Evolutionary conservation across 2,329 filamentous ascomycete species (phyloP).

Genomic region (Sphaerulina vaccinii): DNA sequence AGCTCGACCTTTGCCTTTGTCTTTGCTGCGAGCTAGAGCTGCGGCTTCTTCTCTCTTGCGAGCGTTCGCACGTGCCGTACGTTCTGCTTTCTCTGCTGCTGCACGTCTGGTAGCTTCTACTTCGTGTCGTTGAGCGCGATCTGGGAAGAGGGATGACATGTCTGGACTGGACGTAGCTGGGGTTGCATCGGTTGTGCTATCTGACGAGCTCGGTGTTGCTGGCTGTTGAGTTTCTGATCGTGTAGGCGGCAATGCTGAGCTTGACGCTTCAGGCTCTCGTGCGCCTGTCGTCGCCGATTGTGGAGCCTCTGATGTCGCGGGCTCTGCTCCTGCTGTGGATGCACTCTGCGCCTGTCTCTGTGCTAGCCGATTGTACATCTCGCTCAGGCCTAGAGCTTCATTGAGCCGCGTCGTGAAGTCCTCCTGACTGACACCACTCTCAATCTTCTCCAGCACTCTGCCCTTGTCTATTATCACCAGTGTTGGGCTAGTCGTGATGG

Average conservation of each 20-base stretch:
- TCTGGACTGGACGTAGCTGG: constrained; percentile 1
- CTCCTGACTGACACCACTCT: constrained; percentile 59
- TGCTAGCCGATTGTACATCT: neutral
- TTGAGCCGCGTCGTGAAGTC: constrained; percentile 63
- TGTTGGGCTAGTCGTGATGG: constrained; percentile 73
- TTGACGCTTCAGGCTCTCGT: neutral
- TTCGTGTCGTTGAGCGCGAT: constrained; percentile 52
- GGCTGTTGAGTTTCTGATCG: neutral
- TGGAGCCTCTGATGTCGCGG: neutral
- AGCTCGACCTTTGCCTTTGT: constrained; percentile 26
- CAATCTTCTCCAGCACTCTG: constrained; percentile 73
- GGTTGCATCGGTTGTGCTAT: neutral
- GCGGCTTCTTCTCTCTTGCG: constrained; percentile 41
- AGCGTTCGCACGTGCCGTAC: constrained; percentile 39
- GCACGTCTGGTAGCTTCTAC: constrained; percentile 42
- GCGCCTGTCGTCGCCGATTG: neutral
- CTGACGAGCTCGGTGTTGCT: neutral
- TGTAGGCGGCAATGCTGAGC: neutral
- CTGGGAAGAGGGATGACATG: constrained; percentile 45
- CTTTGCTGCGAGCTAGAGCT: constrained; percentile 25
- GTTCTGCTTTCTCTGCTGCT: constrained; percentile 51
- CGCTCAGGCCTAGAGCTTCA: constrained; percentile 41
- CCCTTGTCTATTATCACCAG: constrained; percentile 75
- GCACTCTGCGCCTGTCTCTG: neutral
- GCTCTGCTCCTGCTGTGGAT: neutral